Percentiles rank a stretch among this genome's conserved stretches.
Evolutionary conservation across 2,329 filamentous ascomycete species (phyloP).

Genomic region (Venturia nashicola): DNA sequence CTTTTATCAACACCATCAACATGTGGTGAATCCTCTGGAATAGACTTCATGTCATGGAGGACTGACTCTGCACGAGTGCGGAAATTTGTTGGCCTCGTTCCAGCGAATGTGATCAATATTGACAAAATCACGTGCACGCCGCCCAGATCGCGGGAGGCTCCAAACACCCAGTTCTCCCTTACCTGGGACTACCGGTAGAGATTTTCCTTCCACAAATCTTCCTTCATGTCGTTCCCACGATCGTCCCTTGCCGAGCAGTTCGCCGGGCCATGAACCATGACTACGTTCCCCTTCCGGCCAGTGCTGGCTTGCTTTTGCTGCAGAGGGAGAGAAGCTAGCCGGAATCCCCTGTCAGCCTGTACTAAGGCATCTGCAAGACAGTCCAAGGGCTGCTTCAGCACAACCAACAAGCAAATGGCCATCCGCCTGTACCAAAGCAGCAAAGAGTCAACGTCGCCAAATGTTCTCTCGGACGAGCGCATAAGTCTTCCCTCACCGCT

Average conservation of each 20-base stretch:
- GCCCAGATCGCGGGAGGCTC: background rate
- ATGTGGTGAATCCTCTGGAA: background rate
- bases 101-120: background rate
- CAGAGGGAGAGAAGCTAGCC: background rate
- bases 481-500: background rate
- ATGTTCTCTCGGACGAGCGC: background rate
- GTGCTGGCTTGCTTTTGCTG: slow-evolving; percentile 3
- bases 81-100: too few species aligned
- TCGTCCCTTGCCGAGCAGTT: background rate
- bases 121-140: background rate
- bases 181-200: background rate
- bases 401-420: background rate
- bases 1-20: background rate
- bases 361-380: background rate
- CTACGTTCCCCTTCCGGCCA: background rate
- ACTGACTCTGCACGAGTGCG: too few species aligned
- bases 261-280: background rate
- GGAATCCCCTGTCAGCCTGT: background rate
- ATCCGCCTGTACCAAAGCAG: background rate
- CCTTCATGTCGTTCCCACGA: background rate
- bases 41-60: background rate
- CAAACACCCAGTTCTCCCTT: background rate
- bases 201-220: background rate
- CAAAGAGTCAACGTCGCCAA: background rate
- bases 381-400: background rate